Percentiles rank a stretch among this genome's conserved stretches.
Evolutionary conservation across 2,329 filamentous ascomycete genomes (phyloP).

Genomic region (Sarocladium oryzae): DNA sequence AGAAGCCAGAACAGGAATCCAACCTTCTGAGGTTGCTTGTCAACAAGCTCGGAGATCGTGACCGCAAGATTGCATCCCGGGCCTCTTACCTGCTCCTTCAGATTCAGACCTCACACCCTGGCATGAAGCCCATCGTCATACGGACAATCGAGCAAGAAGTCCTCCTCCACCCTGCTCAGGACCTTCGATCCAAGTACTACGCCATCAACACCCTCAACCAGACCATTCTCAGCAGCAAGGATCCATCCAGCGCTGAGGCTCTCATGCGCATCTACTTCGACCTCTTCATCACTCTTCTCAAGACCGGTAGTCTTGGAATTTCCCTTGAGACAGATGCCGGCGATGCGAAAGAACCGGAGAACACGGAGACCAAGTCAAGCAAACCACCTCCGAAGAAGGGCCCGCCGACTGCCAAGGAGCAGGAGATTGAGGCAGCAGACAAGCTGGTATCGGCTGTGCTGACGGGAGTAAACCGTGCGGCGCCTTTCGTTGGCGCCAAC

Average conservation of each 20-base stretch:
- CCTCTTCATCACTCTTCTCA: slow-evolving; percentile 76
- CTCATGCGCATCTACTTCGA: slow-evolving; percentile 89
- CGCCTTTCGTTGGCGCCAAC: slow-evolving; percentile 83
- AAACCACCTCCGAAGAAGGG: slow-evolving; percentile 17
- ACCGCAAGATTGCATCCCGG: slow-evolving; percentile 90
- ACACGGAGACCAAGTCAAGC: slow-evolving; percentile 23
- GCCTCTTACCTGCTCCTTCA: slow-evolving; percentile 93
- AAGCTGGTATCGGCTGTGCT: slow-evolving; percentile 89
- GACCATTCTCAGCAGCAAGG: slow-evolving; percentile 80
- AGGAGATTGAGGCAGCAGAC: slow-evolving; percentile 64
- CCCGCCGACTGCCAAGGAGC: slow-evolving; percentile 31
- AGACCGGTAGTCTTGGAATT: slow-evolving; percentile 40
- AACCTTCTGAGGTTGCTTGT: slow-evolving; percentile 87
- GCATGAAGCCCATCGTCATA: slow-evolving; percentile 89
- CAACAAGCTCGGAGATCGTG: slow-evolving; percentile 93
- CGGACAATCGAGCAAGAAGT: slow-evolving; percentile 81
- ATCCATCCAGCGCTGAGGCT: slow-evolving; percentile 72
- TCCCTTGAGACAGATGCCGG: slow-evolving; percentile 16
- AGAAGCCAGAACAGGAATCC: slow-evolving; percentile 95
- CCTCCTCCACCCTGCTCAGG: slow-evolving; percentile 81
- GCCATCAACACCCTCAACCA: slow-evolving; percentile 96
- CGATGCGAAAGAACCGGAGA: neutral
- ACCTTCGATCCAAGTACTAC: slow-evolving; percentile 85
- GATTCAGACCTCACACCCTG: slow-evolving; percentile 77
- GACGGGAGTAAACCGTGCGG: slow-evolving; percentile 91